These are phyloP conservation scores for Neurospora cerealis DNA, from an alignment of 495 filamentous ascomycete species.

Conservation along the genomic window DNA sequence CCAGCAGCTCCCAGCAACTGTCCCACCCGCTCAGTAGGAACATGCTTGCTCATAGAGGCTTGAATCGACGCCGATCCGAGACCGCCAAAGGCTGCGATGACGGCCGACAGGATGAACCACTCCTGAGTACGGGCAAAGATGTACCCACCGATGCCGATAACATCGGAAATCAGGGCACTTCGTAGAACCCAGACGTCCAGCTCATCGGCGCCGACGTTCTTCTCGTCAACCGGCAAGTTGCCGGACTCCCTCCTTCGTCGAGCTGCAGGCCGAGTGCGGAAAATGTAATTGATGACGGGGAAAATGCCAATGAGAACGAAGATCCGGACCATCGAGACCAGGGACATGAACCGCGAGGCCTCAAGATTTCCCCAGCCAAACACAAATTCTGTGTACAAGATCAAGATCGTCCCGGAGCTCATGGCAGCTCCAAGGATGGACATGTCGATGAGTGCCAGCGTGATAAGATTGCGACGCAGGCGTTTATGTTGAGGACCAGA, in stretches of 20 bases:
- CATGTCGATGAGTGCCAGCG: constrained; percentile 71
- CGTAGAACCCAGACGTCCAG: constrained; percentile 75
- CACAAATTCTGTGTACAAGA: constrained; percentile 67
- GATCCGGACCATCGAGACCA: constrained; percentile 66
- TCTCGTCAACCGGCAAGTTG: constrained; percentile 22
- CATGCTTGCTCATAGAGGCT: constrained; percentile 78
- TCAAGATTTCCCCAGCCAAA: constrained; percentile 78
- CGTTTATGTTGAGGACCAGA: constrained; percentile 51
- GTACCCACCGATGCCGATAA: constrained; percentile 67
- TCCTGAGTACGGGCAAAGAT: constrained; percentile 45
- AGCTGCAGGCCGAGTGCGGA: constrained; percentile 43
- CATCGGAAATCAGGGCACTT: constrained; percentile 64
- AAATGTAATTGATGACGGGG: constrained; percentile 57
- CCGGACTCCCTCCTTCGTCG: constrained; percentile 21
- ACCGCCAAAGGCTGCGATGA: constrained; percentile 66
- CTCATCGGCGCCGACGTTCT: constrained; percentile 59
- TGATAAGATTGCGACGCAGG: constrained; percentile 66
- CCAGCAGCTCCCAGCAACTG: constrained; percentile 81
- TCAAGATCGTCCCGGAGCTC: constrained; percentile 64
- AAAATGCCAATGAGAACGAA: constrained; percentile 62
- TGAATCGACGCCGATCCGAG: constrained; percentile 77
- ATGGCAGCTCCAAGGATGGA: constrained; percentile 72
- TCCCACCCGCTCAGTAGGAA: constrained; percentile 69
- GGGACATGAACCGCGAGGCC: constrained; percentile 64
- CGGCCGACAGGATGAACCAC: constrained; percentile 56